Evolutionary conservation across 2,329 filamentous ascomycete genomes (phyloP).

Genomic region (Trichophyton benhamiae): DNA sequence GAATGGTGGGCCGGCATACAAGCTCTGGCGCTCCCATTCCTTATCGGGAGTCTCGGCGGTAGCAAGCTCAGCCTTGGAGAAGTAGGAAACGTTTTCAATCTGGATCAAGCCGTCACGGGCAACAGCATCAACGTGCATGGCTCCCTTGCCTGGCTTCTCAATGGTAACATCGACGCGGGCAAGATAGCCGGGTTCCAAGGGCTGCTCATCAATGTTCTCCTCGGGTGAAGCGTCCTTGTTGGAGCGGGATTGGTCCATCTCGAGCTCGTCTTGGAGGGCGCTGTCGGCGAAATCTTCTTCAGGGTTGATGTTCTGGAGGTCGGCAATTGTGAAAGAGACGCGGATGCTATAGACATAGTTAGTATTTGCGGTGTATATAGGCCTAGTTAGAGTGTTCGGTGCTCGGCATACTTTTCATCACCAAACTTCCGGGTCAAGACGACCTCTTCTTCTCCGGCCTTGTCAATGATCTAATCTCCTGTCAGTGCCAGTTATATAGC

Average conservation of each 20-base stretch:
- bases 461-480: conserved; percentile 50
- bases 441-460: conserved; percentile 75
- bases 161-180: conserved; percentile 75
- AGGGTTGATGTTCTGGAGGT: conserved; percentile 57
- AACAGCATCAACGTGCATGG: conserved; percentile 72
- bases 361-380: neutral
- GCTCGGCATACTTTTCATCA: conserved; percentile 63
- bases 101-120: conserved; percentile 77
- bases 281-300: conserved; percentile 45
- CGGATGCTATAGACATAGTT: conserved; percentile 46
- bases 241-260: conserved; percentile 44
- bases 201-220: conserved; percentile 39
- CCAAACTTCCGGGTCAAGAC: conserved; percentile 69
- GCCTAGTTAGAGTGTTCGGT: neutral
- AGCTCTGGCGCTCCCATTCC: conserved; percentile 60
- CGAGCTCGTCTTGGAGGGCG: conserved; percentile 45
- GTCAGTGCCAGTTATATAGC: conserved; percentile 2
- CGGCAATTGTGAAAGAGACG: conserved; percentile 72
- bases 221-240: conserved; percentile 45
- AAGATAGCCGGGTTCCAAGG: conserved; percentile 53
- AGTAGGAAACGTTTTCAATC: conserved; percentile 86
- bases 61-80: conserved; percentile 63
- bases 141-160: conserved; percentile 75
- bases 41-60: conserved; percentile 63
- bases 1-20: conserved; percentile 87